phyloP scores from a whole-genome alignment of 352 stramenopile species.

The Globisporangium emineosum region DNA sequence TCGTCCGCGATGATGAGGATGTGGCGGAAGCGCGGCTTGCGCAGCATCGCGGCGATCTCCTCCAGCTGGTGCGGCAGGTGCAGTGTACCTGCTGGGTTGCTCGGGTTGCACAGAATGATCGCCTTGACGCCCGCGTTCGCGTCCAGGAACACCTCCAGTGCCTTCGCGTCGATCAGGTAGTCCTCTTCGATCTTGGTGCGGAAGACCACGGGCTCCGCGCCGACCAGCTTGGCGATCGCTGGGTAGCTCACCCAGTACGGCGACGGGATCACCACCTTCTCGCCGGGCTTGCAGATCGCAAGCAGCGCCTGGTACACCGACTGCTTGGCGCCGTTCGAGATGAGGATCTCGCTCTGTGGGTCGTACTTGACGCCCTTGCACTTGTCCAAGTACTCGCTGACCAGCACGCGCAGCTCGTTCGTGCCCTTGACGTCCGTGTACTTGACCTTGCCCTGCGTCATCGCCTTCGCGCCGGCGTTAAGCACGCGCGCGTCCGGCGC shows the following conservation, averaged over 20 bases:
- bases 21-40: slow-evolving; percentile 62
- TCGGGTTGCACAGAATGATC: slow-evolving; percentile 96
- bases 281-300: slow-evolving; percentile 86
- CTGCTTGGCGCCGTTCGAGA: slow-evolving; percentile 97
- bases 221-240: slow-evolving; percentile 93
- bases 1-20: slow-evolving; percentile 92
- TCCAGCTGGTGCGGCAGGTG: slow-evolving; percentile 59
- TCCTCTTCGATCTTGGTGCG: slow-evolving; percentile 87
- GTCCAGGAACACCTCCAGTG: slow-evolving; percentile 72
- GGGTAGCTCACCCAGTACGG: slow-evolving; percentile 98
- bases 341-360: slow-evolving; percentile 89
- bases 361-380: slow-evolving; percentile 92
- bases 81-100: slow-evolving; percentile 91
- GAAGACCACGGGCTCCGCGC: slow-evolving; percentile 89
- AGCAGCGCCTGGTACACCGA: slow-evolving; percentile 92
- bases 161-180: slow-evolving; percentile 88
- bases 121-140: slow-evolving; percentile 74
- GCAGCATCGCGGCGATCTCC: slow-evolving; percentile 51
- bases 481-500: slow-evolving; percentile 86
- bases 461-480: slow-evolving; percentile 76
- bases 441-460: slow-evolving; percentile 82
- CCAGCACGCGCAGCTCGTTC: slow-evolving; percentile 81
- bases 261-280: slow-evolving; percentile 94
- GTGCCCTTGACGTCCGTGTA: slow-evolving; percentile 96
- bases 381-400: slow-evolving; percentile 86